Base-by-base conservation (phyloP, 768 basidiomycete species). In the Tephrocybe rancida region DNA sequence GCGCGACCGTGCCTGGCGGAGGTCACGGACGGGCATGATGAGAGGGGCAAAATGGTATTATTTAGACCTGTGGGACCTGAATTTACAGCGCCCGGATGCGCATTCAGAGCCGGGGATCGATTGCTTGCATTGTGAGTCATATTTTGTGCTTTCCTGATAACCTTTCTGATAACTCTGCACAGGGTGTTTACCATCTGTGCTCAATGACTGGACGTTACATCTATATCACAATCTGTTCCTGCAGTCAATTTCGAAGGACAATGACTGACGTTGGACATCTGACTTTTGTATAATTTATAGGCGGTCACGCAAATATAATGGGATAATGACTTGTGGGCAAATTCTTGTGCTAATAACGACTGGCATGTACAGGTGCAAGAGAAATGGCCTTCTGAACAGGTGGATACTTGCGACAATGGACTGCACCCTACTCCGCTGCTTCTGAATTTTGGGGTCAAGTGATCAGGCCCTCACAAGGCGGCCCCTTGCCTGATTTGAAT, bases 71-170 rank as follows among this genome's bases (percentile, higher is more conserved):
- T 67, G 66, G 66, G 59, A 61, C 18, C 41, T 64, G 22, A 52
- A 58, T 16, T 34, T 67, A 26, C 66, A 67, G 53, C 48, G 66
- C 37, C 64, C 63, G 16, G 66, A 67, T 60, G 66, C 64, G 24
- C 66, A 67, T 53, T 61, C 63, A 13, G 61, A 67, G 34, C 68
- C 68, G 5, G 61, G 58, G 14, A 39, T 50, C 26, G 67, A 70
- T 57, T 67, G 66, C 26, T 58, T 67, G 51, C 66, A 67, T 54
- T 67, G 66, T 67, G 56, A 55, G 66, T 38, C 39, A 16, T 29
- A n/a, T 43, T 14, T 7, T 30, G 47, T 19, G 16, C 18, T 24
- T 37, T 11, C 19, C 8, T 19, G 43, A 5, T 13, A 26, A n/a
- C n/a, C n/a, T n/a, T 48, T 11, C 5, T 24, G 16, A 10, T 49